Percentiles rank a stretch among this genome's conserved stretches.
Evolutionary conservation across 2,329 filamentous ascomycete species (phyloP).

Genomic region (Westerdykella sp.): DNA sequence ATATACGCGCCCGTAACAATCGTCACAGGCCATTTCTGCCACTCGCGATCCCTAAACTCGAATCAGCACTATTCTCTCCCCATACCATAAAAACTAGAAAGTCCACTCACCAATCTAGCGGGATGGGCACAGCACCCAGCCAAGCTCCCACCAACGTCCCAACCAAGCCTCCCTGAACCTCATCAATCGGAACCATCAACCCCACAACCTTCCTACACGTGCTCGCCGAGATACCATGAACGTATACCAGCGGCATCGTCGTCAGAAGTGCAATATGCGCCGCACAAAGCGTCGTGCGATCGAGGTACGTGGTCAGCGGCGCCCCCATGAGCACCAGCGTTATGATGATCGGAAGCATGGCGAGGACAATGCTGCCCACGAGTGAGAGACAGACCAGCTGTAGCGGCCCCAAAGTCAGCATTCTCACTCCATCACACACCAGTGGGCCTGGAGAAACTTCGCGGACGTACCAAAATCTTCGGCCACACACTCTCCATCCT

Average conservation of each 20-base stretch:
- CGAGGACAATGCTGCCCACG: constrained; percentile 36
- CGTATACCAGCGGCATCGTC: constrained; percentile 75
- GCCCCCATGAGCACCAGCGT: constrained; percentile 84
- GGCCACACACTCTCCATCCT: constrained; percentile 15
- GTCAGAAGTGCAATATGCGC: constrained; percentile 75
- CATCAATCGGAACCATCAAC: constrained; percentile 68
- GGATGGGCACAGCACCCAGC: constrained; percentile 91
- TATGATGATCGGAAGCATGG: constrained; percentile 50
- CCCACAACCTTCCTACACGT: constrained; percentile 67
- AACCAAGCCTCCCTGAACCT: constrained; percentile 74
- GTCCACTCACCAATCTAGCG: constrained; percentile 69
- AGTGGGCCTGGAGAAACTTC: background rate
- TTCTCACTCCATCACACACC: background rate
- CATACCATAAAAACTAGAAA: background rate
- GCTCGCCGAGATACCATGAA: constrained; percentile 66
- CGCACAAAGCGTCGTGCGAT: constrained; percentile 73
- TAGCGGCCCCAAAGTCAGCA: background rate
- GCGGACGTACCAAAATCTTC: constrained; percentile 38
- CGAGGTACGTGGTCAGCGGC: constrained; percentile 72
- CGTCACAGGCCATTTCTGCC: constrained; percentile 97
- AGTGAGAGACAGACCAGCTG: constrained; percentile 69
- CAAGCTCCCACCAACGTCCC: constrained; percentile 78
- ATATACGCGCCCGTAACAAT: constrained; percentile 76
- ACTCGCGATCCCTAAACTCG: constrained; percentile 71
- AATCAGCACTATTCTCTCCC: constrained; percentile 6